Evolutionary conservation across 2,329 filamentous ascomycete species (phyloP).

Genomic region (Pleochaeta shiraiana): DNA sequence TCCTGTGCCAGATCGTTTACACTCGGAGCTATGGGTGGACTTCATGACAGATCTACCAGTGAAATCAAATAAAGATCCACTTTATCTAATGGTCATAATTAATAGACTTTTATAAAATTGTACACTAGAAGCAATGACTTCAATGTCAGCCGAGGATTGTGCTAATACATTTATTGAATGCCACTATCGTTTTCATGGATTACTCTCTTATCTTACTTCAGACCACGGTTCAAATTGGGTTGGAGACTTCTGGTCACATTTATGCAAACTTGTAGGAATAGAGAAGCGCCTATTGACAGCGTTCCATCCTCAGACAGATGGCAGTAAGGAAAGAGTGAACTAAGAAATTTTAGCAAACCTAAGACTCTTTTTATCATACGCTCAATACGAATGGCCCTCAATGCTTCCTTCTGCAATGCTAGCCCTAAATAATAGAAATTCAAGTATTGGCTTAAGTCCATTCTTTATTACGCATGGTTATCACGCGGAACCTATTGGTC

Average conservation of each 20-base stretch:
- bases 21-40: background rate
- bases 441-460: background rate
- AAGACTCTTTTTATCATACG: background rate
- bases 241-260: background rate
- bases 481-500: background rate
- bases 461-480: too few relatives aligned
- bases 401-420: background rate
- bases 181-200: background rate
- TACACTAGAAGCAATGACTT: background rate
- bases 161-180: background rate
- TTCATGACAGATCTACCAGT: background rate
- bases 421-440: background rate
- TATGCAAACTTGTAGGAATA: background rate
- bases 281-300: background rate
- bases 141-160: background rate
- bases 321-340: background rate
- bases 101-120: background rate
- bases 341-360: background rate
- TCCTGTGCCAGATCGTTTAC: background rate
- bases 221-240: background rate
- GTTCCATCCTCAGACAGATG: background rate
- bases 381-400: background rate
- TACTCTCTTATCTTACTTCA: too few relatives aligned
- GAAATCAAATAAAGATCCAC: background rate
- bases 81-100: background rate